These are phyloP conservation scores for Borovskyia barvae DNA, from an alignment of 208 protist species.

Conservation along the genomic window DNA sequence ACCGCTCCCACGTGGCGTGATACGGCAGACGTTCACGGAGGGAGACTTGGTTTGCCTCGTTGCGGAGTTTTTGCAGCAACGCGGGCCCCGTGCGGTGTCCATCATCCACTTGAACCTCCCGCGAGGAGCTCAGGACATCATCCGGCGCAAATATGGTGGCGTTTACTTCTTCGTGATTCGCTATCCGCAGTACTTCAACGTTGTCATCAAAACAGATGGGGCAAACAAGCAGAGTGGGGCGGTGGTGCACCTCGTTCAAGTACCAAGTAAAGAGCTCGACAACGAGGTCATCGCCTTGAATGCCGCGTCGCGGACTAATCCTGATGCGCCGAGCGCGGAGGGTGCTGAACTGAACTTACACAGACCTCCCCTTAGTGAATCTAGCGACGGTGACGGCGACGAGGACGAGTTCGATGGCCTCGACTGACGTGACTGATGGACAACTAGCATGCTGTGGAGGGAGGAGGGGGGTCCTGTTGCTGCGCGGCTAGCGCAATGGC, in stretches of 20 bases:
- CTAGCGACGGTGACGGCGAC: slow-evolving; percentile 11
- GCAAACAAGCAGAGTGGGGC: slow-evolving; percentile 65
- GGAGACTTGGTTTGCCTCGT: slow-evolving; percentile 75
- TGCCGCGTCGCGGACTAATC: slow-evolving; percentile 3
- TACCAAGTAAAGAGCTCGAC: slow-evolving; percentile 31
- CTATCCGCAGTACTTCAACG: slow-evolving; percentile 78
- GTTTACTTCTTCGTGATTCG: slow-evolving; percentile 74
- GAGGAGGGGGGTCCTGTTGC: too few relatives aligned
- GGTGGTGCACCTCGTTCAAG: slow-evolving; percentile 73
- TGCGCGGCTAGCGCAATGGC: too few relatives aligned
- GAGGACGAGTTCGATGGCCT: slow-evolving; percentile 25
- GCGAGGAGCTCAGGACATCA: slow-evolving; percentile 68
- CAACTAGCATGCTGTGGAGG: too few relatives aligned
- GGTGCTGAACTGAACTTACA: slow-evolving; percentile 4
- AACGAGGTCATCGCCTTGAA: slow-evolving; percentile 18
- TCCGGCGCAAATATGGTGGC: slow-evolving; percentile 72
- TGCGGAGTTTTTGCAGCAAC: slow-evolving; percentile 70
- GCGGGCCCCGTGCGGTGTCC: slow-evolving; percentile 34
- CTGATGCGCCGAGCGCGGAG: slow-evolving; percentile 3
- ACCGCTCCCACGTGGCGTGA: slow-evolving; percentile 78
- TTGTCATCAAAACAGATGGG: slow-evolving; percentile 70
- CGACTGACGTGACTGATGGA: slow-evolving; percentile 1
- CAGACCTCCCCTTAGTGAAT: slow-evolving; percentile 3
- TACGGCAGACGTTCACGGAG: slow-evolving; percentile 75
- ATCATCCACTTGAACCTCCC: slow-evolving; percentile 66